Conservation (phyloP, 2,329 filamentous ascomycete genomes). For the Hawksworthiomyces lignivorus region DNA sequence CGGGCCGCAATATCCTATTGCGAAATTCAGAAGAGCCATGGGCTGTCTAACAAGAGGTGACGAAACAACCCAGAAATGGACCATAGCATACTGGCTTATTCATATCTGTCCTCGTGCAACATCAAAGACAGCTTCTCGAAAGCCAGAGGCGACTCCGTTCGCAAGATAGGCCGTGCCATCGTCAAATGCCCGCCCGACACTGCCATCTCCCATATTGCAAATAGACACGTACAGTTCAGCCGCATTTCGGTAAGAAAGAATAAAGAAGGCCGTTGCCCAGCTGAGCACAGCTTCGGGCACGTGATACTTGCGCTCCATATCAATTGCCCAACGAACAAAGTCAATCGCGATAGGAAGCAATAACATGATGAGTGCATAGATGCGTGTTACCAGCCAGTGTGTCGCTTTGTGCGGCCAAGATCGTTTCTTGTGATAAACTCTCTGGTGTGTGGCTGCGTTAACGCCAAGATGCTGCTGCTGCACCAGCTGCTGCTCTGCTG, state of each 20-base stretch:
- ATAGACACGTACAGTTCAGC: constrained; percentile 11
- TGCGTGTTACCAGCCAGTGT: constrained; percentile 15
- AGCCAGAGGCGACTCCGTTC: constrained; percentile 19
- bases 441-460: neutral
- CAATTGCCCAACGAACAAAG: constrained; percentile 7
- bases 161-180: constrained; percentile 17
- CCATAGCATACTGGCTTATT: too few species aligned
- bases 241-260: constrained; percentile 8
- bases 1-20: too few species aligned
- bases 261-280: constrained; percentile 4
- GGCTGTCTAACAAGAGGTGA: too few species aligned
- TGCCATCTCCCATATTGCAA: constrained; percentile 15
- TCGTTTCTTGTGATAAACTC: constrained; percentile 3
- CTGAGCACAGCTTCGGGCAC: constrained; percentile 13
- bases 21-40: too few species aligned
- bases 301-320: constrained; percentile 15
- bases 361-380: constrained; percentile 11
- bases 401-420: constrained; percentile 13
- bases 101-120: constrained; percentile 10
- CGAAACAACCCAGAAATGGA: too few species aligned
- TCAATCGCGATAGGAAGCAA: constrained; percentile 9
- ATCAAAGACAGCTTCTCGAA: constrained; percentile 18
- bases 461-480: neutral
- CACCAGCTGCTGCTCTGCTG: constrained; percentile 11
- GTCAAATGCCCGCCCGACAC: constrained; percentile 14